phyloP scores from a whole-genome alignment of 169 alveolate genomes.

The Plasmodium cynomolgi region DNA sequence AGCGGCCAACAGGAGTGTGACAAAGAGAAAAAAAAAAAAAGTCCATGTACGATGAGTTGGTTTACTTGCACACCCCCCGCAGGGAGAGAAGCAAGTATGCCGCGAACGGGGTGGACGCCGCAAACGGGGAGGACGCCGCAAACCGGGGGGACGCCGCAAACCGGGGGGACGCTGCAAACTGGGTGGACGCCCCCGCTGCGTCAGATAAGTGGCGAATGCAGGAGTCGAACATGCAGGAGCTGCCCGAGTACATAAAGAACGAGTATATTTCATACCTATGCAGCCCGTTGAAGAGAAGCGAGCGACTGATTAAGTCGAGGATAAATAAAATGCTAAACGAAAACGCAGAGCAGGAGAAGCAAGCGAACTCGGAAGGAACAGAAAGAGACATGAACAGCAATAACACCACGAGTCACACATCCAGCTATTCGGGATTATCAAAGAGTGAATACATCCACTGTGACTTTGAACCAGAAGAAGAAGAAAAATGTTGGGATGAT shows the following conservation, averaged over 20 bases:
- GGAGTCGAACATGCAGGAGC: slow-evolving; percentile 45
- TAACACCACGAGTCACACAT: neutral
- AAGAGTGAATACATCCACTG: neutral
- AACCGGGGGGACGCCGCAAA: neutral
- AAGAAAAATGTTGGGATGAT: slow-evolving; percentile 72
- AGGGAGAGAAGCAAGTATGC: slow-evolving; percentile 11
- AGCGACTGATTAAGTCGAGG: slow-evolving; percentile 39
- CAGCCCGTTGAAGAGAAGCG: slow-evolving; percentile 66
- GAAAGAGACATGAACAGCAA: neutral
- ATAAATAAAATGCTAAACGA: slow-evolving; percentile 63
- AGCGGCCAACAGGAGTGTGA: neutral
- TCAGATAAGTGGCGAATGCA: slow-evolving; percentile 56
- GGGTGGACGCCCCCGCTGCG: neutral
- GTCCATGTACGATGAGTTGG: slow-evolving; percentile 22
- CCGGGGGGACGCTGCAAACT: neutral
- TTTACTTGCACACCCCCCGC: slow-evolving; percentile 20
- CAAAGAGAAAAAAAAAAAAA: slow-evolving; percentile 12
- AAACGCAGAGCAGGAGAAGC: neutral
- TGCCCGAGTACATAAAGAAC: slow-evolving; percentile 49
- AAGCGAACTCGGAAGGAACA: neutral
- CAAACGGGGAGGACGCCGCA: neutral
- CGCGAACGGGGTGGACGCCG: neutral
- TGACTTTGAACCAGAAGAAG: slow-evolving; percentile 64
- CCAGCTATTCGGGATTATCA: neutral
- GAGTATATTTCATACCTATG: slow-evolving; percentile 59